Evolutionary conservation across 345 rosid species (phyloP), one percentile per base, ranked within the genome.

Genomic region (Aquilaria sinensis): DNA sequence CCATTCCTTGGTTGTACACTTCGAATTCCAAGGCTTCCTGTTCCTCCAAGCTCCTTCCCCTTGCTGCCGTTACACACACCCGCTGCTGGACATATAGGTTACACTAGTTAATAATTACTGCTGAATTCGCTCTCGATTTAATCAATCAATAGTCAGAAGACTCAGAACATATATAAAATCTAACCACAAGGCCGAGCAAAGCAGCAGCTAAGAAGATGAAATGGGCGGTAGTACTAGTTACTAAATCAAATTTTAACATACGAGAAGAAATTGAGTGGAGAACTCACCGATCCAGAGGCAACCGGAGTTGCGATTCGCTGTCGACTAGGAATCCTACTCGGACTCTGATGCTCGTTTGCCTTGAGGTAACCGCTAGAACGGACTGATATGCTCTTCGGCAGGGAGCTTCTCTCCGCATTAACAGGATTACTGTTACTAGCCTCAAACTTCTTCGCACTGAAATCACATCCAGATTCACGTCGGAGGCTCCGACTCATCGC

Each of bases 371-470:
- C 83, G 2, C 61, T 74, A 51, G 96, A 82, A 62, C 91, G 71
- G 52, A 89, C 90, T 33, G 96, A 87, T 51, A 87, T 84, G 61
- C 89, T 85, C 71, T 83, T 89, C 31, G 96, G 96, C 58, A 92
- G 49, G 50, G 81, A 62, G 33, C 71, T 73, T 68, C 77, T 76
- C 74, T 81, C 80, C 53, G 52, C 67, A 62, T 60, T 60, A 2
- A 37, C 43, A 37, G 43, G 43, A 37, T 37, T 37, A 37, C 7
- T 37, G 8, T 9, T 37, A 13, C 5, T 62, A 2, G 65, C 66
- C 65, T 64, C 67, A 5, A 66, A 69, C 62, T 63, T 60, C 80
- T 81, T 51, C 78, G 68, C 52, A 52, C 70, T 68, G 63, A 75
- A 69, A 37, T 63, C 72, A 43, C 80, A 45, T 37, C 70, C 48